Conservation (phyloP, 352 stramenopile species). For the Pythium biforme region DNA sequence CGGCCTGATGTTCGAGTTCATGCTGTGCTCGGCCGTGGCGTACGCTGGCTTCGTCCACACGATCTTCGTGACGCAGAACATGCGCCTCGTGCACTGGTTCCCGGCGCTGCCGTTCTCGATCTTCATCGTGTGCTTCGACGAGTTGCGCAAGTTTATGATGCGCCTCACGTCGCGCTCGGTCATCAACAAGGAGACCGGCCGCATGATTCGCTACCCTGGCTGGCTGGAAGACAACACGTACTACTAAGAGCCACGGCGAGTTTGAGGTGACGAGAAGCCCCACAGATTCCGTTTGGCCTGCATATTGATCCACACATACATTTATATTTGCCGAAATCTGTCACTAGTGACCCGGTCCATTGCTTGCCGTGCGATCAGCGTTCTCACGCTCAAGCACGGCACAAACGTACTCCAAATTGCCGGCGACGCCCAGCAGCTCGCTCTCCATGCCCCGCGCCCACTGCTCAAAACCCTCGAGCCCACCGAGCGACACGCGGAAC, state of each 20-base stretch:
- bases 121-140: conserved; percentile 89
- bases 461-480: conserved; percentile 52
- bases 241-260: conserved; percentile 55
- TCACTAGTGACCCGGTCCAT: background rate
- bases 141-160: conserved; percentile 91
- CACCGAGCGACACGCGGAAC: conserved; percentile 45
- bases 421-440: conserved; percentile 51
- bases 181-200: conserved; percentile 75
- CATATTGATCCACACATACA: conserved; percentile 3
- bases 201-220: conserved; percentile 78
- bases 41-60: conserved; percentile 86
- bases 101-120: conserved; percentile 87
- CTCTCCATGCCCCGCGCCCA: conserved; percentile 49
- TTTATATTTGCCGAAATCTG: background rate
- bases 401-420: conserved; percentile 71
- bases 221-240: conserved; percentile 91
- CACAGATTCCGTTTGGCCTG: background rate
- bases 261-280: background rate
- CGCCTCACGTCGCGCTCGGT: conserved; percentile 69
- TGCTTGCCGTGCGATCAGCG: conserved; percentile 8
- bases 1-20: conserved; percentile 91
- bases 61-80: conserved; percentile 79
- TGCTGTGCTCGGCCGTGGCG: conserved; percentile 79
- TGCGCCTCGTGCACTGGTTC: conserved; percentile 91
- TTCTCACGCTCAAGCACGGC: conserved; percentile 48